Evolutionary conservation across 352 stramenopile species (phyloP).

Genomic region (Phytophthora crassamura): DNA sequence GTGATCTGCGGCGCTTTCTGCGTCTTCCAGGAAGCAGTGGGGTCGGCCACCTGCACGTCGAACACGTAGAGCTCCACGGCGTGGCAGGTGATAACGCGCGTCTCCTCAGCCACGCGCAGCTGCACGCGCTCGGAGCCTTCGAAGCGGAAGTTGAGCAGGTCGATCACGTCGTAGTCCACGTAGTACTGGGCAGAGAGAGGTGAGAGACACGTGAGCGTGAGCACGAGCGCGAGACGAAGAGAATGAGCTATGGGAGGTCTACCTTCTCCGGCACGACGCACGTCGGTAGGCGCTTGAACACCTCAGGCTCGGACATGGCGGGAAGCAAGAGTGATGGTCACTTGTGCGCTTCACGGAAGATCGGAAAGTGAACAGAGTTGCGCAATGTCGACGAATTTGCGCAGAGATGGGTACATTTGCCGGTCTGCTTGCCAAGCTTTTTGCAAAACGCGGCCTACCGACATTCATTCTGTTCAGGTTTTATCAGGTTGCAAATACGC

Average conservation of each 20-base stretch:
- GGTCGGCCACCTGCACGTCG: constrained; percentile 65
- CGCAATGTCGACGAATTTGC: constrained; percentile 30
- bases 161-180: constrained; percentile 80
- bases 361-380: constrained; percentile 25
- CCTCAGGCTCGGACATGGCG: constrained; percentile 29
- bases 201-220: constrained; percentile 4
- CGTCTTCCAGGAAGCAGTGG: constrained; percentile 23
- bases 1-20: constrained; percentile 55
- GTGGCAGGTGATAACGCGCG: constrained; percentile 91
- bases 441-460: too few relatives aligned
- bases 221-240: neutral
- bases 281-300: constrained; percentile 67
- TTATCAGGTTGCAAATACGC: too few relatives aligned
- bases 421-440: too few relatives aligned
- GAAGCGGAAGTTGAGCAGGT: constrained; percentile 83
- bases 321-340: constrained; percentile 23
- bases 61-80: constrained; percentile 94
- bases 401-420: neutral
- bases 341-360: constrained; percentile 15
- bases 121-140: constrained; percentile 67
- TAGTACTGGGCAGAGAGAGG: constrained; percentile 48
- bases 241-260: neutral
- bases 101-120: constrained; percentile 63
- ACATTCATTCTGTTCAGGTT: too few relatives aligned
- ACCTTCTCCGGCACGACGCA: constrained; percentile 69